Percentiles rank a stretch among this genome's conserved stretches.
phyloP scores from a whole-genome alignment of 257 asterid genomes.

The Paraleonurus japonicus region DNA sequence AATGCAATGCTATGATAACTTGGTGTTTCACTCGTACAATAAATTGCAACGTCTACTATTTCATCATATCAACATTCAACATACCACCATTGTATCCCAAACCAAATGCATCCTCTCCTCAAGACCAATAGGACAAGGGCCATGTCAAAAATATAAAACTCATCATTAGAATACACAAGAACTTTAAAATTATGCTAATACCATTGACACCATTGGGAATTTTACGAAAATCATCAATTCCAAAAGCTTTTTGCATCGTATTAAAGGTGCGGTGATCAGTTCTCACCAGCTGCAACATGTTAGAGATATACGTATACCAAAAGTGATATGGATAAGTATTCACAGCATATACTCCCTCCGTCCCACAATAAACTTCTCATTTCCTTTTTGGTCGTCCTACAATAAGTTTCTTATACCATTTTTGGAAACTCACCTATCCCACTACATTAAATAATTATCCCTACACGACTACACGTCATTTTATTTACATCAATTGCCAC shows the following conservation, averaged over 20 bases:
- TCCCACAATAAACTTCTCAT: too few relatives aligned
- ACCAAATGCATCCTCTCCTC: slow-evolving; percentile 98
- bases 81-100: slow-evolving; percentile 99
- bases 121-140: slow-evolving; percentile 51
- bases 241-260: slow-evolving; percentile 81
- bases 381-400: too few relatives aligned
- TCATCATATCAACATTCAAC: slow-evolving; percentile 36
- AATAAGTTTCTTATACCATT: too few relatives aligned
- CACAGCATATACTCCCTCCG: too few relatives aligned
- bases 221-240: slow-evolving; percentile 85
- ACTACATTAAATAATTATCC: too few relatives aligned
- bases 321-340: background rate
- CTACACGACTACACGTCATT: too few relatives aligned
- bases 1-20: background rate
- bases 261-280: slow-evolving; percentile 97
- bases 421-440: too few relatives aligned
- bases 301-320: slow-evolving; percentile 14
- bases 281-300: slow-evolving; percentile 80
- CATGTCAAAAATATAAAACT: slow-evolving; percentile 3
- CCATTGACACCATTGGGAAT: slow-evolving; percentile 99
- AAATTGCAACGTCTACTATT: too few relatives aligned
- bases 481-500: too few relatives aligned
- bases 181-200: slow-evolving; percentile 26
- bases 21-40: background rate
- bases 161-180: slow-evolving; percentile 7